phyloP scores from a whole-genome alignment of 225 moss, liverwort and hornwort genomes.

The Asterella californica region DNA sequence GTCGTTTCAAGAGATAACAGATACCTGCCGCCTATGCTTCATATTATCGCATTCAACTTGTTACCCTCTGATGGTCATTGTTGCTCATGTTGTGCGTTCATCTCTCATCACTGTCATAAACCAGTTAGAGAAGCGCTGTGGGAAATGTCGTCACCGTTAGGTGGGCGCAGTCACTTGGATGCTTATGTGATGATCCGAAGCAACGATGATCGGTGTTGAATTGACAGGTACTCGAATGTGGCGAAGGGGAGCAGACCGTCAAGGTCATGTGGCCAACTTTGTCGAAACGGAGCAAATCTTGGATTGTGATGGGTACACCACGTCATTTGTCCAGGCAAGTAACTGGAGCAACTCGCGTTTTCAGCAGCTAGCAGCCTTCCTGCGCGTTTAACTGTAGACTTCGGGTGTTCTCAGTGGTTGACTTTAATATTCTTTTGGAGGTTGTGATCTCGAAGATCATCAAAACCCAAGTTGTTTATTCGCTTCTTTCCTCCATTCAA shows the following conservation, averaged over 20 bases:
- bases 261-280: conserved; percentile 95
- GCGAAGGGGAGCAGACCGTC: conserved; percentile 92
- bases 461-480: not conserved
- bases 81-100: not conserved
- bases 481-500: not conserved
- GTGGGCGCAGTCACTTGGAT: not conserved
- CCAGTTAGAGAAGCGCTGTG: not conserved
- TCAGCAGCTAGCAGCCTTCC: not conserved
- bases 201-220: not conserved
- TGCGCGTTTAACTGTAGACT: not conserved
- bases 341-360: not conserved
- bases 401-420: not conserved
- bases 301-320: conserved; percentile 63
- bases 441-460: not conserved
- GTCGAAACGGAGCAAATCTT: conserved; percentile 93
- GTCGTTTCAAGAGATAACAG: not conserved
- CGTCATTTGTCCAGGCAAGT: conserved; percentile 81
- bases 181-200: not conserved
- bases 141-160: not conserved
- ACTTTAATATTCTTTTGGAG: not conserved
- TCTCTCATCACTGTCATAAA: not conserved
- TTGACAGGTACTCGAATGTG: conserved; percentile 92
- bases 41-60: not conserved
- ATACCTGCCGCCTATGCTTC: not conserved
- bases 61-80: not conserved